phyloP scores from a whole-genome alignment of 352 stramenopile genomes.

The Globisporangium paroecandrum region DNA sequence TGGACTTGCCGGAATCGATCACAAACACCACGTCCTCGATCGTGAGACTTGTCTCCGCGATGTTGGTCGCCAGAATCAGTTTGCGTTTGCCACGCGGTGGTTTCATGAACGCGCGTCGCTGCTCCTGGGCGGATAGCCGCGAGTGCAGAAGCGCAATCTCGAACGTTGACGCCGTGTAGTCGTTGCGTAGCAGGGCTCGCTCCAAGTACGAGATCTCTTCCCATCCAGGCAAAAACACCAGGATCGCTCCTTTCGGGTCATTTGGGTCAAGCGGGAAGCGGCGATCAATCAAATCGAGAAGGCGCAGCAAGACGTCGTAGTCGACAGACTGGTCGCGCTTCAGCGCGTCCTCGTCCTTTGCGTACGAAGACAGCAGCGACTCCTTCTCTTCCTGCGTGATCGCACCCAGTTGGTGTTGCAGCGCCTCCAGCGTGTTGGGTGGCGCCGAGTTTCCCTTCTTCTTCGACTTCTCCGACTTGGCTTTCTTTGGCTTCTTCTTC shows the following conservation, averaged over 20 bases:
- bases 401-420: slow-evolving; percentile 31
- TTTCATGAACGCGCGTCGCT: slow-evolving; percentile 65
- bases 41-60: slow-evolving; percentile 95
- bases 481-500: slow-evolving; percentile 21
- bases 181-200: slow-evolving; percentile 50
- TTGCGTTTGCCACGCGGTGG: slow-evolving; percentile 64
- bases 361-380: slow-evolving; percentile 46
- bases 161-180: slow-evolving; percentile 45
- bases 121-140: slow-evolving; percentile 62
- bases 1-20: slow-evolving; percentile 82
- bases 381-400: slow-evolving; percentile 36
- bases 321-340: slow-evolving; percentile 65
- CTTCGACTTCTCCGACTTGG: not conserved
- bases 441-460: slow-evolving; percentile 17
- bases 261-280: slow-evolving; percentile 44
- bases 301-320: slow-evolving; percentile 60
- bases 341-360: slow-evolving; percentile 57
- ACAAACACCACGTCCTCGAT: slow-evolving; percentile 94
- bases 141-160: slow-evolving; percentile 76
- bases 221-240: slow-evolving; percentile 83
- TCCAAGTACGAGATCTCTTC: slow-evolving; percentile 84
- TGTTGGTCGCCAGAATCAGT: slow-evolving; percentile 92
- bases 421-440: slow-evolving; percentile 29
- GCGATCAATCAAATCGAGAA: slow-evolving; percentile 59
- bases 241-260: slow-evolving; percentile 60